Evolutionary conservation across 371 early-diverging fungal genomes (phyloP), one percentile per base, ranked within the genome.

Genomic region (Mucor indicus): DNA sequence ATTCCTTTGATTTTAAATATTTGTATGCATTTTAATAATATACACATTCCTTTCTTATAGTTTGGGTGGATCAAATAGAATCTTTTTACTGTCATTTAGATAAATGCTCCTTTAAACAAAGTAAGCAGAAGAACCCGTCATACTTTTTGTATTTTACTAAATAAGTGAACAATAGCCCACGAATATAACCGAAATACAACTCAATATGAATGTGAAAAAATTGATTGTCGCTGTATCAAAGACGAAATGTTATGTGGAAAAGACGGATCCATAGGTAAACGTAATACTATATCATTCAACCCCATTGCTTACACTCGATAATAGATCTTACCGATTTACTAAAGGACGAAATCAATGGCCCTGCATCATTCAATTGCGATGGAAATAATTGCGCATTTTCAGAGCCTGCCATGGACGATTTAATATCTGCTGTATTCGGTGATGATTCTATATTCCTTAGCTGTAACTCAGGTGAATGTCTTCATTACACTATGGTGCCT

Each of bases 401-500:
- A 29, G 91, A 91, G 53, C 83, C 85, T 12, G 78, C 75, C 0
- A 82, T 91, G 75, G 85, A 87, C 55, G 83, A 85, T 2, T 58
- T 88, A 15, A 83, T 91, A 20, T 60, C 72, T 5, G 62, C 69
- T 2, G 70, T 90, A 10, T 86, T 90, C 69, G 91, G 89, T 22
- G 90, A 91, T 45, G 76, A 77, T 12, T 81, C 81, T 3, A 90
- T 91, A 48, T 80, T 78, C 19, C 61, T 91, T 43, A 50, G 56
- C 13, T 91, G 92, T 55, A 59, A 62, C n/a, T 80, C 82, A 16
- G 89, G 90, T 32, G 93, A 93, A 62, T 95, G 94, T 58, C 50
- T 93, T 31, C 92, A 93, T 62, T 87, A 89, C 50, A 85, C 86
- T 6, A 86, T 90, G 70, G 81, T 93, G 0, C 96, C 96, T 9